phyloP scores from a whole-genome alignment of 2,329 filamentous ascomycete genomes.

The Madurella mycetomatis region DNA sequence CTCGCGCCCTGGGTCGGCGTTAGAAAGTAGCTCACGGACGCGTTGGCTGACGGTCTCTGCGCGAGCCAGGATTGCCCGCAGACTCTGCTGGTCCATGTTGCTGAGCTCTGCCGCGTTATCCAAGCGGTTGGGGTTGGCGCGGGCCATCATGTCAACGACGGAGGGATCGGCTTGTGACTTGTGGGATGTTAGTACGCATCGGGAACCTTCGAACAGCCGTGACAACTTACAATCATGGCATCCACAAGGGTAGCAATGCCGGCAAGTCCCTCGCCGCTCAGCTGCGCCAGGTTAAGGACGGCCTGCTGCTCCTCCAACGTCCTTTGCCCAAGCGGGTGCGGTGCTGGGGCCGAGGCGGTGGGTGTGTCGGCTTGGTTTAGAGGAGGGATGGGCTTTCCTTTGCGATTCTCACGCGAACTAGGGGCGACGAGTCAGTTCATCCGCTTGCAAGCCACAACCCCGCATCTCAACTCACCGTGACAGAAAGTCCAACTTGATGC shows the following conservation, averaged over 20 bases:
- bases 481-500: slow-evolving; percentile 70
- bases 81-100: slow-evolving; percentile 40
- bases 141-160: slow-evolving; percentile 47
- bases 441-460: not conserved
- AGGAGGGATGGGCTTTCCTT: slow-evolving; percentile 30
- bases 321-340: slow-evolving; percentile 31
- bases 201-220: not conserved
- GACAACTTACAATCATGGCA: slow-evolving; percentile 56
- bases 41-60: slow-evolving; percentile 41
- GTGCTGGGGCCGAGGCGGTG: not conserved
- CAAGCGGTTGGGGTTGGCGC: slow-evolving; percentile 42
- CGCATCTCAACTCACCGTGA: slow-evolving; percentile 44
- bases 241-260: slow-evolving; percentile 52
- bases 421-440: slow-evolving; percentile 10
- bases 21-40: slow-evolving; percentile 31
- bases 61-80: slow-evolving; percentile 46
- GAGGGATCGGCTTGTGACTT: slow-evolving; percentile 43
- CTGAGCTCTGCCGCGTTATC: slow-evolving; percentile 35
- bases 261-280: slow-evolving; percentile 48
- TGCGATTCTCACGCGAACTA: slow-evolving; percentile 31
- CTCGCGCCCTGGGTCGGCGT: not conserved
- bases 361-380: slow-evolving; percentile 19
- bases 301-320: slow-evolving; percentile 61
- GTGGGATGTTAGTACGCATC: slow-evolving; percentile 10
- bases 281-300: slow-evolving; percentile 58